These are phyloP conservation scores for Trifolium dubium DNA, from an alignment of 306 rosid genomes.

Conservation along the genomic window DNA sequence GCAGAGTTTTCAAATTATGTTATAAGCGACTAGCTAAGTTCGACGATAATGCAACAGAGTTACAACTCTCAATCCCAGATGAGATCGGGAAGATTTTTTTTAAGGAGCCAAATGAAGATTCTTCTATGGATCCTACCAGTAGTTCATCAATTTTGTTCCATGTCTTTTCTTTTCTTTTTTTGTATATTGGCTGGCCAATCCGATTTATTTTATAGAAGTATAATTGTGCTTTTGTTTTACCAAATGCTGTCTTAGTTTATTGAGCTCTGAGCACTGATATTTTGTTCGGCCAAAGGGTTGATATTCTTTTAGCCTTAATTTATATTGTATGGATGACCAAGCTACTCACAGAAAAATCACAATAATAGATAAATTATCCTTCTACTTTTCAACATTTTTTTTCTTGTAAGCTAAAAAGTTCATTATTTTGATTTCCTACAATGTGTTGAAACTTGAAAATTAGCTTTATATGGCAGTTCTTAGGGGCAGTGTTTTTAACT, in stretches of 20 bases:
- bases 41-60: neutral
- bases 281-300: conserved; percentile 12
- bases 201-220: conserved; percentile 24
- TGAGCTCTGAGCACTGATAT: conserved; percentile 3
- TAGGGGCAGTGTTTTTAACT: neutral
- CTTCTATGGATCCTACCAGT: no score
- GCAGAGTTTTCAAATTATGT: conserved; percentile 11
- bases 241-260: neutral
- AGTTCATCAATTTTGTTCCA: conserved; percentile 36
- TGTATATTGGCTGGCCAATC: conserved; percentile 36
- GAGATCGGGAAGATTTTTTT: conserved; percentile 27
- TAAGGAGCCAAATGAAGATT: conserved; percentile 28
- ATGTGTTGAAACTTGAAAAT: no score
- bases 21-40: neutral
- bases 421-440: no score
- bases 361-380: neutral
- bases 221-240: neutral
- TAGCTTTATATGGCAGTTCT: no score
- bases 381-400: neutral
- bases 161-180: neutral
- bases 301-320: conserved; percentile 28
- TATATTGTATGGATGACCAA: conserved; percentile 12
- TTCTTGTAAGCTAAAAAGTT: no score
- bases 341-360: neutral
- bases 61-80: conserved; percentile 13